Evolutionary conservation across 129 eudicot species (phyloP).

Genomic region (Pulicaria dysenterica): DNA sequence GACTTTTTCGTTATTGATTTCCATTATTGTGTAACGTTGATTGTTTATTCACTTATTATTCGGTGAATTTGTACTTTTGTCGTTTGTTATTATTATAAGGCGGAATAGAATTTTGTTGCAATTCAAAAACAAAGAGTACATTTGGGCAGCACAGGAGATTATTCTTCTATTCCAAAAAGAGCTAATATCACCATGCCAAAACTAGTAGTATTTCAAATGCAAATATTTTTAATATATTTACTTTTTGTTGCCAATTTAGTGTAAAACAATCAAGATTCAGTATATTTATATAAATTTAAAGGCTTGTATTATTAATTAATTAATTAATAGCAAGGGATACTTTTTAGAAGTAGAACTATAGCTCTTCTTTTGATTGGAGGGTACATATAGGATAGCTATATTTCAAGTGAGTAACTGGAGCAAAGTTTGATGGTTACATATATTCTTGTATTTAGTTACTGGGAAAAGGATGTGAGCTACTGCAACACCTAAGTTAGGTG

Average conservation of each 20-base stretch:
- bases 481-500: too few species aligned
- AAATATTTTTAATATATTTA: neutral
- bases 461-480: too few species aligned
- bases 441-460: too few species aligned
- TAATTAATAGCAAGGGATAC: too few species aligned
- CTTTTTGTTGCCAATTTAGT: neutral
- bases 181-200: too few species aligned
- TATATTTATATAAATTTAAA: neutral
- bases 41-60: slow-evolving; percentile 13
- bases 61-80: slow-evolving; percentile 36
- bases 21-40: slow-evolving; percentile 29
- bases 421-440: neutral
- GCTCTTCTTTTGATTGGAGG: neutral
- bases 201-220: too few species aligned
- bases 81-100: neutral
- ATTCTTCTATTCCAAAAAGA: neutral
- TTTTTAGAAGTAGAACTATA: neutral
- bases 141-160: slow-evolving; percentile 9
- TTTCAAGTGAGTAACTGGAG: neutral
- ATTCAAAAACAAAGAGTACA: slow-evolving; percentile 28
- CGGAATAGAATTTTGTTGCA: slow-evolving; percentile 20
- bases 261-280: neutral
- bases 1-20: slow-evolving; percentile 11
- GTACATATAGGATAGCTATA: neutral
- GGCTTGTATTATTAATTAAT: neutral